phyloP scores from a whole-genome alignment of 2,329 filamentous ascomycete species.

The Sarocladiaceae sp. region DNA sequence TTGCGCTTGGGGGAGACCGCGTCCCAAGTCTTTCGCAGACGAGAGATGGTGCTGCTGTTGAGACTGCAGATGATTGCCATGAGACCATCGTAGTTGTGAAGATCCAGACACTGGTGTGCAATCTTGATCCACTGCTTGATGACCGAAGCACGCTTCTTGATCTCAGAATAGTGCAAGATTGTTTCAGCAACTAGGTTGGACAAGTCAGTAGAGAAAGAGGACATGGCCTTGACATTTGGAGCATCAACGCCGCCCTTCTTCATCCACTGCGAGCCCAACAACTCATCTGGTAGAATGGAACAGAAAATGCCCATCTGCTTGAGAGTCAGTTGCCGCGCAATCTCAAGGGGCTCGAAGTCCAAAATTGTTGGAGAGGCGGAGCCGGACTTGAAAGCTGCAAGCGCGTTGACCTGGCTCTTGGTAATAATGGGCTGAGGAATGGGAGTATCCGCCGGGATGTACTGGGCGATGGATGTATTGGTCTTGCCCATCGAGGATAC shows the following conservation, averaged over 20 bases:
- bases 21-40: constrained; percentile 90
- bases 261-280: constrained; percentile 89
- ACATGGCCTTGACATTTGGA: constrained; percentile 91
- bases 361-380: constrained; percentile 66
- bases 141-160: constrained; percentile 80
- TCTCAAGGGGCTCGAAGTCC: constrained; percentile 85
- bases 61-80: constrained; percentile 97
- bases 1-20: constrained; percentile 77
- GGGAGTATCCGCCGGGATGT: constrained; percentile 63
- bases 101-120: constrained; percentile 74
- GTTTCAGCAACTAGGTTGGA: constrained; percentile 91
- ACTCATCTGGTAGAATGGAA: constrained; percentile 83
- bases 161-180: constrained; percentile 80
- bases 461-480: constrained; percentile 65
- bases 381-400: constrained; percentile 70
- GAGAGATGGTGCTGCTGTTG: constrained; percentile 84
- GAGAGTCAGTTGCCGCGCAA: constrained; percentile 86
- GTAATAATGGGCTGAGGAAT: constrained; percentile 64
- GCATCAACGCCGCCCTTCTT: constrained; percentile 76
- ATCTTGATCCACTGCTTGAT: constrained; percentile 99
- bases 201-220: constrained; percentile 82
- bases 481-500: constrained; percentile 86
- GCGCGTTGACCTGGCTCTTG: constrained; percentile 67
- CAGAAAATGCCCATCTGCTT: constrained; percentile 91
- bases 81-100: constrained; percentile 92